Evolutionary conservation across 78 protist species (phyloP), one percentile per base, ranked within the genome.

Genomic region (Dictyostelium intermedium): DNA sequence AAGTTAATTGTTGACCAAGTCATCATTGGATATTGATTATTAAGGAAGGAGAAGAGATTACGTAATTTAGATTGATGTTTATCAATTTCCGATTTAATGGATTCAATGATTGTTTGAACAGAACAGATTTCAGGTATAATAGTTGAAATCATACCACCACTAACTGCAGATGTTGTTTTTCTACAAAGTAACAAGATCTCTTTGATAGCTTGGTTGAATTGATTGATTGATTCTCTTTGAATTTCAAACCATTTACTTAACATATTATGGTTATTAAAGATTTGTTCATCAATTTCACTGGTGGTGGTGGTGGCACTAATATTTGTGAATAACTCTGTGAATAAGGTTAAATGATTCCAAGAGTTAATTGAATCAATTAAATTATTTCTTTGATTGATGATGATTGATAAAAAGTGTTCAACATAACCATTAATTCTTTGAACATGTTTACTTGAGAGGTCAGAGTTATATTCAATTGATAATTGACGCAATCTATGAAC

Each of bases 371-470:
- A 25, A 8, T 27, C 13, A 8, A 69, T 45, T 3, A 80, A 27
- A 37, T 81, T 47, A 14, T 50, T 61, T 63, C 94, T 69, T 34
- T 89, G 85, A 13, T 3, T 7, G 4, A 89, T 63, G 9, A 89
- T 61, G 0, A 78, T 56, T 8, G 85, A 23, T 6, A 89, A 32
- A 10, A 89, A 50, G 39, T 66, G 66, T 66, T 89, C 94, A 35
- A 89, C 41, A 69, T 34, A 80, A 27, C 94, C 94, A 47, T 69
- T 20, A 30, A 61, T 89, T 78, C 39, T 89, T 89, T 89, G 94
- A 35, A 92, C 84, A 43, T 84, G 85, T 72, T 91, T 83, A 23
- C 14, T 16, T 9, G 96, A 20, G 27, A 92, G 50, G 82, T 92
- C 96, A 7, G 79, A 23, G 41, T 39, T 27, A 47, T 74, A 82